Base-by-base conservation (phyloP, 768 basidiomycete genomes). In the Mycena epipterygia region DNA sequence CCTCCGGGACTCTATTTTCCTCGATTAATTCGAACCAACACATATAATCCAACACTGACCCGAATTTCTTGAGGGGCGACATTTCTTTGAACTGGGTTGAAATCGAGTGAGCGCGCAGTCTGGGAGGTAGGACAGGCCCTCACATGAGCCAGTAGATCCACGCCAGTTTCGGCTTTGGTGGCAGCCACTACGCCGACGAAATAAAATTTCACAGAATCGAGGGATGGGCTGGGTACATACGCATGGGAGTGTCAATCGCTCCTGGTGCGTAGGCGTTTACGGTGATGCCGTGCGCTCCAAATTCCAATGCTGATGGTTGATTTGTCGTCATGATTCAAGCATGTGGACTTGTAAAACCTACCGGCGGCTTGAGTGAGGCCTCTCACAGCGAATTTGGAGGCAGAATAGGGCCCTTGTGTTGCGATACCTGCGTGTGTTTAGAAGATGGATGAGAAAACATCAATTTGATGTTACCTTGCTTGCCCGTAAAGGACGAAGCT, bases 361-460 rank as follows among this genome's bases (percentile, higher is more conserved):
- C 81, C 80, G 21, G 76, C 76, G 32, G 71, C 72, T 69, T 85
- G 84, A 0, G 86, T 85, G 30, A 87, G 70, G 16, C 82, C 84
- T 30, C 84, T 76, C 0, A 87, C 49, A 5, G 84, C 84, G 71
- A 85, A 85, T 72, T 87, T 86, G 3, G 81, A 81, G 0, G 79
- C 73, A 42, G 72, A 75, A 68, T 87, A 87, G 9, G 79, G 70
- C 17, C 66, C 42, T 29, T 74, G 32, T 19, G 37, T 30, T 17
- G 55, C 62, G 6, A 41, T 19, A 7, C 73, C 69, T 76, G 37
- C 2, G n/a, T n/a, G n/a, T n/a, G n/a, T n/a, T n/a, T n/a, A n/a
- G n/a, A n/a, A n/a, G n/a, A n/a, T n/a, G n/a, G n/a, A n/a, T 11
- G n/a, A 19, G 1, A 2, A 11, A 3, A 17, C 46, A 27, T 11